Percentiles rank a stretch among this genome's conserved stretches.
Conservation (phyloP, 441 rosid genomes). For the Syzygium malaccense region DNA sequence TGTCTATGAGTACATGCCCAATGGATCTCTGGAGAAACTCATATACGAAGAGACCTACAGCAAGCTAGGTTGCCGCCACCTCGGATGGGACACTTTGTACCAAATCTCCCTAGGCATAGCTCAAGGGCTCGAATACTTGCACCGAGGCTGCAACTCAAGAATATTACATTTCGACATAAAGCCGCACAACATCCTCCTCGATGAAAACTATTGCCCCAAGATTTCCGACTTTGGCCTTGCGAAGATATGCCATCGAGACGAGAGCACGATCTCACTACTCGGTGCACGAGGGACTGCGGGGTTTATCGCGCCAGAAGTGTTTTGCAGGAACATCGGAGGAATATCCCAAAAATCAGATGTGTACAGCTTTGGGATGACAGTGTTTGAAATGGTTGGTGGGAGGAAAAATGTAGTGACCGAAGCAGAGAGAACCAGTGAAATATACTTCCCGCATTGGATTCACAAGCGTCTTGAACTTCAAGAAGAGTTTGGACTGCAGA, state of each 20-base stretch:
- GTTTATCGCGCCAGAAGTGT: not conserved
- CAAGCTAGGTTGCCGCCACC: not conserved
- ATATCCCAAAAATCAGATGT: not conserved
- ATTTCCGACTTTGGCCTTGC: not conserved
- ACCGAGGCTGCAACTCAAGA: conserved; percentile 1
- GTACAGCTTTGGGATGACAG: conserved; percentile 1
- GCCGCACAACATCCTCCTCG: too few relatives aligned
- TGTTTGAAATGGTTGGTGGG: not conserved
- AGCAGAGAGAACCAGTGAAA: not conserved
- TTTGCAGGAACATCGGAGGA: not conserved
- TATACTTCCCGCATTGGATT: not conserved
- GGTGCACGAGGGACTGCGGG: not conserved
- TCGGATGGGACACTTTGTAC: not conserved
- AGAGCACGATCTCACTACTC: not conserved
- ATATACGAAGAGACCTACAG: not conserved
- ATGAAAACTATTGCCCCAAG: too few relatives aligned
- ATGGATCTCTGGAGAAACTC: not conserved
- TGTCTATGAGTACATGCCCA: not conserved
- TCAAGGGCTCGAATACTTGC: not conserved
- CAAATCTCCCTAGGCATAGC: conserved; percentile 3
- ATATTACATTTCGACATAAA: conserved; percentile 2
- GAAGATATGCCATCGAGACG: not conserved
- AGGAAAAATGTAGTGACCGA: not conserved
- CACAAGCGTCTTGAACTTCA: not conserved
- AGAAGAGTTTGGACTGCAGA: not conserved